These are phyloP conservation scores for Oryza meridionalis DNA, from an alignment of 176 grass and related monocot genomes.

Conservation along the genomic window DNA sequence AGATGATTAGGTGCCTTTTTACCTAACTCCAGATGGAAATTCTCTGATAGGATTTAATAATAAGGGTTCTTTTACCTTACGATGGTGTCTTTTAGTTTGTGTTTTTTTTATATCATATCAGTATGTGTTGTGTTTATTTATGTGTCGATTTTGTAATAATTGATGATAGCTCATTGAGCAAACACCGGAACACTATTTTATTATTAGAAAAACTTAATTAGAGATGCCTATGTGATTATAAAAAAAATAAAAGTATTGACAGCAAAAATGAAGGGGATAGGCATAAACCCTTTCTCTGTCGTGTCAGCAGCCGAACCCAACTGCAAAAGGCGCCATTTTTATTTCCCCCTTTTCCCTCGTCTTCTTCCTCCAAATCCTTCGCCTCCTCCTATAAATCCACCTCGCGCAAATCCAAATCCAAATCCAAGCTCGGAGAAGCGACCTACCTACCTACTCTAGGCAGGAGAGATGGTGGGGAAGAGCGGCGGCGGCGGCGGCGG, in stretches of 20 bases:
- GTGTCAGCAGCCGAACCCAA: neutral
- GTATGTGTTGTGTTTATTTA: too few relatives aligned
- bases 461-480: constrained; percentile 30
- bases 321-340: neutral
- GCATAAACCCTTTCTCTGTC: neutral
- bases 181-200: too few relatives aligned
- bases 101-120: too few relatives aligned
- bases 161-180: too few relatives aligned
- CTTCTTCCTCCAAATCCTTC: neutral
- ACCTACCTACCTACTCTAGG: neutral
- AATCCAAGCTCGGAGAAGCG: neutral
- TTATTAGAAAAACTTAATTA: neutral
- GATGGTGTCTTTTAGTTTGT: too few relatives aligned
- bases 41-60: too few relatives aligned
- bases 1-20: neutral
- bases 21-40: too few relatives aligned
- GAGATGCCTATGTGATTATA: neutral
- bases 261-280: neutral
- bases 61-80: too few relatives aligned
- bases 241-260: neutral
- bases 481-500: constrained; percentile 8
- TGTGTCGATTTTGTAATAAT: too few relatives aligned
- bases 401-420: constrained; percentile 11
- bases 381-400: constrained; percentile 12
- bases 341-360: neutral